Evolutionary conservation across 306 rosid species (phyloP).

Genomic region (Quercus gilva): DNA sequence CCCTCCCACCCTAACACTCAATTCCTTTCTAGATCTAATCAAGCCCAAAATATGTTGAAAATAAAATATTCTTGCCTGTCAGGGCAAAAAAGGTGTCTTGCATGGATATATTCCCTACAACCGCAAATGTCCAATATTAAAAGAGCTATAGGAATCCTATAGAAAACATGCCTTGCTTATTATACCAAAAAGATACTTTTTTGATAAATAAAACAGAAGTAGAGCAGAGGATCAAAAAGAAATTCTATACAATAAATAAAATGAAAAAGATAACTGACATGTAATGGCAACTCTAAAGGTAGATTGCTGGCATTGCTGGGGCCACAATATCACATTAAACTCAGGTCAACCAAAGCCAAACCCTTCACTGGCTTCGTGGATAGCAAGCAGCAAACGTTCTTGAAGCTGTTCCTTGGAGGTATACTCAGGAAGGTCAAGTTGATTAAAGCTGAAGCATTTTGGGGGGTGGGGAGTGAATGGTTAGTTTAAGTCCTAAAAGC

Average conservation of each 20-base stretch:
- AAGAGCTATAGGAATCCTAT: neutral
- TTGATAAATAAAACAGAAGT: neutral
- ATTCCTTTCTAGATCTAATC: neutral
- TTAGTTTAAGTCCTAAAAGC: slow-evolving; percentile 6
- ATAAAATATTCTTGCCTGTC: neutral
- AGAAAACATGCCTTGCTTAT: neutral
- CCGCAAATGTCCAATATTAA: neutral
- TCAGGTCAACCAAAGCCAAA: slow-evolving; percentile 80
- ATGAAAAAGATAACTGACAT: slow-evolving; percentile 43
- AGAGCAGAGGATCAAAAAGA: neutral
- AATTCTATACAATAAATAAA: neutral
- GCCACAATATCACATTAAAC: slow-evolving; percentile 18
- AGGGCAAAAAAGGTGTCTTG: too few relatives aligned
- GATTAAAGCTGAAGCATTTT: slow-evolving; percentile 75
- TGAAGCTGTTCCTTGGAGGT: slow-evolving; percentile 90
- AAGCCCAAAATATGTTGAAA: neutral
- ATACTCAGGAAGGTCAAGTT: slow-evolving; percentile 96
- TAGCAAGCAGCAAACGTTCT: slow-evolving; percentile 93
- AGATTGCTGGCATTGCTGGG: slow-evolving; percentile 33
- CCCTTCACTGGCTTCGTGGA: slow-evolving; percentile 97
- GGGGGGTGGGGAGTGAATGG: slow-evolving; percentile 14
- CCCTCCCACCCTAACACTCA: neutral
- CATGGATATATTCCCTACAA: neutral
- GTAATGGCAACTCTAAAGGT: slow-evolving; percentile 40
- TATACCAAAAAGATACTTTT: neutral